Conservation (phyloP, 2,329 filamentous ascomycete genomes). For the Cytospora paraplurivora region DNA sequence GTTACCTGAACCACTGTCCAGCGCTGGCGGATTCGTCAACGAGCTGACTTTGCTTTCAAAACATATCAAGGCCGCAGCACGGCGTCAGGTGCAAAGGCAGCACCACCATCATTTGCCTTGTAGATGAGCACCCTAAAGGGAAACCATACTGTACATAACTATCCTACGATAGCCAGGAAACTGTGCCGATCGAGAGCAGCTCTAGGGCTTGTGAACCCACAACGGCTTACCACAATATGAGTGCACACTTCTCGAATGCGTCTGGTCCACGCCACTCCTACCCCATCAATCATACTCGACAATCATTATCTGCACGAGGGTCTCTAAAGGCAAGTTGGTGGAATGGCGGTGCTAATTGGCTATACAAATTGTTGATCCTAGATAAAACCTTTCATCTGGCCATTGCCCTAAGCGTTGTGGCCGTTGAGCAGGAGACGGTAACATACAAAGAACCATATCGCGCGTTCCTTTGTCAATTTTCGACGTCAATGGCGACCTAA, state of each 20-base stretch:
- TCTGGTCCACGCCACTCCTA: not conserved
- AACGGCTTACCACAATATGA: not conserved
- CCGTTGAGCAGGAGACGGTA: too few species aligned
- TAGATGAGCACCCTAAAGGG: slow-evolving; percentile 25
- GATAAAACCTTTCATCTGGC: too few species aligned
- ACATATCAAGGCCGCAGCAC: slow-evolving; percentile 17
- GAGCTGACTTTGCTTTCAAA: slow-evolving; percentile 19
- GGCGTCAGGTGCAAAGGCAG: slow-evolving; percentile 14
- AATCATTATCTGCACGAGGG: too few species aligned
- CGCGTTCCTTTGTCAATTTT: too few species aligned
- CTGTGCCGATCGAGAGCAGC: slow-evolving; percentile 5
- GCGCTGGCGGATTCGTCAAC: slow-evolving; percentile 7
- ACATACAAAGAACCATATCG: too few species aligned
- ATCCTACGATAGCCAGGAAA: not conserved
- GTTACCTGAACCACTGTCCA: slow-evolving; percentile 20
- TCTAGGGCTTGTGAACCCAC: slow-evolving; percentile 2
- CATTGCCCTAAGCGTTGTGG: too few species aligned
- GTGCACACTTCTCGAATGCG: not conserved
- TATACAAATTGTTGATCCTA: too few species aligned
- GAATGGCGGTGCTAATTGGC: too few species aligned
- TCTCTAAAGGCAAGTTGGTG: too few species aligned
- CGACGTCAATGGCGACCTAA: too few species aligned
- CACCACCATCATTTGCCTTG: slow-evolving; percentile 18
- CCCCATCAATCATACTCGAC: not conserved
- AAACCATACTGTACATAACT: slow-evolving; percentile 23